phyloP scores from a whole-genome alignment of 805 yeast genomes.

The Vanderwaltozyma verrucispora region DNA sequence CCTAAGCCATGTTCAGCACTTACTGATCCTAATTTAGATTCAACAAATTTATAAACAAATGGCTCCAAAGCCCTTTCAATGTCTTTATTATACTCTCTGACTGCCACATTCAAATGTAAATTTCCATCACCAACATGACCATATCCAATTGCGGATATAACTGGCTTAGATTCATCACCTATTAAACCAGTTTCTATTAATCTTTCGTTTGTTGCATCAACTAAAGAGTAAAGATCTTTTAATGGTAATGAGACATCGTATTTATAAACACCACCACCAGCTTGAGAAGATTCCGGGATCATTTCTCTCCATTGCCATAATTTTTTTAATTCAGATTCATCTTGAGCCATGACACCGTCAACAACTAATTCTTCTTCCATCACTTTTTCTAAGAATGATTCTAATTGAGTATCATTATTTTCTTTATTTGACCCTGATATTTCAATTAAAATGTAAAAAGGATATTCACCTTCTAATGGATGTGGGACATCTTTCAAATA shows the following conservation, averaged over 20 bases:
- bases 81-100: slow-evolving; percentile 66
- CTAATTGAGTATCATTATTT: slow-evolving; percentile 88
- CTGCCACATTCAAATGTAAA: slow-evolving; percentile 86
- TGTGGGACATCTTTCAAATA: slow-evolving; percentile 47
- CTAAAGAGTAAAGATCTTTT: slow-evolving; percentile 67
- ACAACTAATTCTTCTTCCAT: slow-evolving; percentile 76
- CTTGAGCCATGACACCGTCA: slow-evolving; percentile 97
- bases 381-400: slow-evolving; percentile 66
- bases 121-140: slow-evolving; percentile 99
- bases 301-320: slow-evolving; percentile 96
- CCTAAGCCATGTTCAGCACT: slow-evolving; percentile 98
- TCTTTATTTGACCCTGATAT: slow-evolving; percentile 92
- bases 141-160: slow-evolving; percentile 83
- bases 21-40: slow-evolving; percentile 64
- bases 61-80: slow-evolving; percentile 85
- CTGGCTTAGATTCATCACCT: slow-evolving; percentile 53
- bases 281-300: slow-evolving; percentile 79
- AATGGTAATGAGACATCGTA: slow-evolving; percentile 93
- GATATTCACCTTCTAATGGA: slow-evolving; percentile 61
- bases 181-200: slow-evolving; percentile 47
- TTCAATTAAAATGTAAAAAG: slow-evolving; percentile 86
- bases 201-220: slow-evolving; percentile 61
- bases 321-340: slow-evolving; percentile 71
- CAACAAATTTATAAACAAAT: slow-evolving; percentile 86
- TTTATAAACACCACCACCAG: slow-evolving; percentile 90